Evolutionary conservation across 106 monocot species (phyloP), one percentile per base, ranked within the genome.

Genomic region (Acorus calamus): DNA sequence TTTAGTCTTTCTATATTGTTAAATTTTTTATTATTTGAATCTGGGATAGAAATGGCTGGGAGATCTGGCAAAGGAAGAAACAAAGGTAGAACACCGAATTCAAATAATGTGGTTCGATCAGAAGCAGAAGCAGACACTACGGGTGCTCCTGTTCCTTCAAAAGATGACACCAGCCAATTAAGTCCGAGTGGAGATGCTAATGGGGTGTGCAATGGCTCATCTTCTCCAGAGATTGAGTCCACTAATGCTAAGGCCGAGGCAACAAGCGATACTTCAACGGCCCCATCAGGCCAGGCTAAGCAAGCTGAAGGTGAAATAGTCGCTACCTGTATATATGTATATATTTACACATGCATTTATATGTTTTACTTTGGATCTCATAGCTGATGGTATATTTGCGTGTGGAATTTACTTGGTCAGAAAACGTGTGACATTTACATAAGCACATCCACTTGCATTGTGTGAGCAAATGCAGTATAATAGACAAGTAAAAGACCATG

Each of bases 21-120:
- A 28, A 28, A 28, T 28, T 28, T 28, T 28, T 28, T 28, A 0
- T 0, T 28, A 0, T 28, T 28, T 28, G 0, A 1, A 28, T 0
- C 1, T 1, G 28, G 28, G 28, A 28, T 28, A 28, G 28, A 48
- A 52, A 93, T 93, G 92, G 88, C 88, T 60, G 92, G 92, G 45
- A 93, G 76, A 62, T 85, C 88, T 11, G 84, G 69, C 78, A 85
- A 69, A 76, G 75, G 56, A 6, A 93, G 75, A 68, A 81, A 81
- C 63, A 86, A 76, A 61, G 79, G 72, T 42, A 88, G 67, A 65
- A 52, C 58, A 4, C 50, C 62, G 13, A 79, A 58, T 61, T 49
- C 72, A 11, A 79, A 50, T 47, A 41, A 53, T 11, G 50, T 9
- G 53, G 69, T 8, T 59, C 8, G 11, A 13, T 50, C 66, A 2